Conservation (phyloP, 2,329 filamentous ascomycete genomes). For the Didymella pomorum region DNA sequence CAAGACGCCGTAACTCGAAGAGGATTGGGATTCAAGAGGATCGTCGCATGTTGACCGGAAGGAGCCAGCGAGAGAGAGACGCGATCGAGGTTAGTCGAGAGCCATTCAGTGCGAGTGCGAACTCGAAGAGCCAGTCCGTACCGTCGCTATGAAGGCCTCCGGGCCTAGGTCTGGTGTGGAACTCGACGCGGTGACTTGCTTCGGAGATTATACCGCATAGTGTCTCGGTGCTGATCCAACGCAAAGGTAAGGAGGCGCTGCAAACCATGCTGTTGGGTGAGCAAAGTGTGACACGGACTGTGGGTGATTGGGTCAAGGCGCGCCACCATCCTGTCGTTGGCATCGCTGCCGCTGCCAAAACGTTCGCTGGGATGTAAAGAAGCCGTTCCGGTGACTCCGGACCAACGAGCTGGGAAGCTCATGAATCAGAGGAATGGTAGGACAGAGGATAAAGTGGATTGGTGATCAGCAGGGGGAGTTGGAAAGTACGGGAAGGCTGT, state of each 20-base stretch:
- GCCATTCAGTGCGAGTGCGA: not conserved
- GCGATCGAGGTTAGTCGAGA: not conserved
- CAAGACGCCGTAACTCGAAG: not conserved
- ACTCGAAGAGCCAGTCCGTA: not conserved
- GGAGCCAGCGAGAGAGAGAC: not conserved
- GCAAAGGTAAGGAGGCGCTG: slow-evolving; percentile 18
- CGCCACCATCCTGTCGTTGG: slow-evolving; percentile 9
- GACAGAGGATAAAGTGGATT: not conserved
- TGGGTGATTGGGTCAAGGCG: slow-evolving; percentile 9
- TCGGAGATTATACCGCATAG: slow-evolving; percentile 12
- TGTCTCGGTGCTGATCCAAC: slow-evolving; percentile 15
- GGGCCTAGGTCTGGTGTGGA: not conserved
- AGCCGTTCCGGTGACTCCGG: slow-evolving; percentile 10
- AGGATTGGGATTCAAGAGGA: slow-evolving; percentile 5
- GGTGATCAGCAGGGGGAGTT: not conserved
- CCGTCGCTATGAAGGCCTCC: not conserved
- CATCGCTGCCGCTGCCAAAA: slow-evolving; percentile 11
- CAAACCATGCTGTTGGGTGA: slow-evolving; percentile 14
- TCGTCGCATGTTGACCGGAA: not conserved
- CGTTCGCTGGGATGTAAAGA: not conserved
- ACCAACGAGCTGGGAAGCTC: slow-evolving; percentile 14
- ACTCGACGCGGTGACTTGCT: not conserved
- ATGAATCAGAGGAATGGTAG: slow-evolving; percentile 1
- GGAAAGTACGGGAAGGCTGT: not conserved
- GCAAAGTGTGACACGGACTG: slow-evolving; percentile 3